Evolutionary conservation across 2,329 filamentous ascomycete genomes (phyloP).

Genomic region (Penicillium olsonii): DNA sequence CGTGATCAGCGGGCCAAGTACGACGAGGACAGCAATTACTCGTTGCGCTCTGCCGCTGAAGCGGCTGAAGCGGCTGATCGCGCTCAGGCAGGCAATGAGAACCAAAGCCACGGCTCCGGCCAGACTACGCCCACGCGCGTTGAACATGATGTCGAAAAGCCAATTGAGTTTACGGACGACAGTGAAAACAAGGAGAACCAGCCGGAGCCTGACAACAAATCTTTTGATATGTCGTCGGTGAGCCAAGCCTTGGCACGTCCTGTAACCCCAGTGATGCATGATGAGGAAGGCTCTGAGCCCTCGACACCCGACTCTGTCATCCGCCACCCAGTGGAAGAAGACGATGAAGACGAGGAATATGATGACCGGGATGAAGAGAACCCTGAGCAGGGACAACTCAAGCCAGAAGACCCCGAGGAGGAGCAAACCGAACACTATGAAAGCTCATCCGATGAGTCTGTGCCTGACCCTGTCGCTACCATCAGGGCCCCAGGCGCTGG

Average conservation of each 20-base stretch:
- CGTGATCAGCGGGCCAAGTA: slow-evolving; percentile 39
- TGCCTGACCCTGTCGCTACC: slow-evolving; percentile 82
- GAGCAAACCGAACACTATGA: slow-evolving; percentile 36
- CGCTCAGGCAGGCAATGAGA: slow-evolving; percentile 14
- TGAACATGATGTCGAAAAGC: background rate
- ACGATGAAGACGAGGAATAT: slow-evolving; percentile 30
- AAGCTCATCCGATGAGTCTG: slow-evolving; percentile 52
- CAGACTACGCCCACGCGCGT: slow-evolving; percentile 36
- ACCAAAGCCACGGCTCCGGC: slow-evolving; percentile 32
- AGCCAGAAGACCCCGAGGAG: slow-evolving; percentile 28
- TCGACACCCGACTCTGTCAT: slow-evolving; percentile 89
- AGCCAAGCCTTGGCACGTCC: slow-evolving; percentile 44
- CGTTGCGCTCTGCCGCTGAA: slow-evolving; percentile 43
- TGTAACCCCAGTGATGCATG: slow-evolving; percentile 56
- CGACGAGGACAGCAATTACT: slow-evolving; percentile 61
- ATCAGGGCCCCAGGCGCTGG: slow-evolving; percentile 85
- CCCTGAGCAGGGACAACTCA: background rate
- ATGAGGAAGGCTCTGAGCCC: slow-evolving; percentile 61
- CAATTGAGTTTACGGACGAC: slow-evolving; percentile 27
- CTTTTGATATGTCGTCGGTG: slow-evolving; percentile 40
- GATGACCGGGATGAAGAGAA: slow-evolving; percentile 9
- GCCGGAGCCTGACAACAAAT: slow-evolving; percentile 18
- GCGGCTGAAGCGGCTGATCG: slow-evolving; percentile 23
- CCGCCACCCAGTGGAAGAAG: slow-evolving; percentile 65
- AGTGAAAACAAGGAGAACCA: slow-evolving; percentile 36